Base-by-base conservation (phyloP, 1,284 basidiomycete species). In the Malassezia psittaci region DNA sequence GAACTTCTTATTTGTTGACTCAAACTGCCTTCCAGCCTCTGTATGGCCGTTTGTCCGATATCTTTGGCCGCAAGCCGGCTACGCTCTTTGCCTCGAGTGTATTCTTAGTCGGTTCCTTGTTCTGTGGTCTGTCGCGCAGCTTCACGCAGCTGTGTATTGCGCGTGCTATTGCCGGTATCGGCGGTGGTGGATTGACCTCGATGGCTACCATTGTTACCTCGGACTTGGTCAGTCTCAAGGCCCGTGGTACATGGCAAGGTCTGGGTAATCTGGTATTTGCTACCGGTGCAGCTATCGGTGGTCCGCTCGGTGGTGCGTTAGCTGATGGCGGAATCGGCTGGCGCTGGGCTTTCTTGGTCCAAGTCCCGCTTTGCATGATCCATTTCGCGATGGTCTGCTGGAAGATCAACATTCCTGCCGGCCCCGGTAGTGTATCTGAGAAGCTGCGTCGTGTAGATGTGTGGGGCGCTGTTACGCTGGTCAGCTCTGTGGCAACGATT, bases 161-260 rank as follows among this genome's bases (percentile, higher is more conserved):
- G 33, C 64, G 78, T 32, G 77, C 77, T 7, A 72, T 79, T 13
- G 72, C 75, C 8, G 78, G 78, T 56, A 74, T 77, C 18, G 78
- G 77, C 12, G 77, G 78, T 16, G 77, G 78, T 33, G 78, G 78
- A 11, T 65, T 78, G 48, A 78, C 77, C 46, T 70, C 71, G 24
- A 75, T 79, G 64, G 57, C 72, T 1, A 78, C 77, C 60, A 71
- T 77, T 48, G 75, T 78, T 44, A 75, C 77, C 15, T 72, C 72
- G 12, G 77, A 78, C 51, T 67, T 78, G 13, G 77, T 78, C 24
- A 69, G 70, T 13, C 66, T 78, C 59, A 75, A 75, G 52, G 69
- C 76, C 6, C 64, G 77, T 41, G 77, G 77, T 1, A 78, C 76
- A 33, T 78, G 76, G 57, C 77, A 77, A 47, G 75, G 68, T 40